Evolutionary conservation across 2,329 filamentous ascomycete species (phyloP).

Genomic region (Colletotrichum kahawae): DNA sequence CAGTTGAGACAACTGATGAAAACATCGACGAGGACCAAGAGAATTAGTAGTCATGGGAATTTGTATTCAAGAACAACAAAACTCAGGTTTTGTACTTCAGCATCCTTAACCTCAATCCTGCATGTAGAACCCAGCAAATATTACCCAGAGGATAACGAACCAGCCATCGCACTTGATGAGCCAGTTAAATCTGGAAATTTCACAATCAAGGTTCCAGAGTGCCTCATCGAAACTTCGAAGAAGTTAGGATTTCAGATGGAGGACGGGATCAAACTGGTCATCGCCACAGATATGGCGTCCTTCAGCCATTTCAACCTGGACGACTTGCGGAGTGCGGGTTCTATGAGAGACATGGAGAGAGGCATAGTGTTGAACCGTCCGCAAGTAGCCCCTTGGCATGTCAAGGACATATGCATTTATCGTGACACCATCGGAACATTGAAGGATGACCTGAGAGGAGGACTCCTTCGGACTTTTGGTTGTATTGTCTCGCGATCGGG

Average conservation of each 20-base stretch:
- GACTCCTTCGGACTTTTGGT: background rate
- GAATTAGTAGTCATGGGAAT: no score
- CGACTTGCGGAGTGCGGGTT: background rate
- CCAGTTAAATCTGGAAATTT: no score
- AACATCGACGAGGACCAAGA: no score
- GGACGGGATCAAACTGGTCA: background rate
- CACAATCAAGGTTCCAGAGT: no score
- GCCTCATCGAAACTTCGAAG: background rate
- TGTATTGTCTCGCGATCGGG: background rate
- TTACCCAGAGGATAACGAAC: no score
- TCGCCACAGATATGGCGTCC: background rate
- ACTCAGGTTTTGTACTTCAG: no score
- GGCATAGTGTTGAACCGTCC: fast-evolving
- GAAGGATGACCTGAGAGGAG: background rate
- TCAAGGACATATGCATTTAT: background rate
- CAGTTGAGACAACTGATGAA: no score
- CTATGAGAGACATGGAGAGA: background rate
- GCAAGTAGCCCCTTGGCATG: background rate
- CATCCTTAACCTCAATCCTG: no score
- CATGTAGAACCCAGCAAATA: no score
- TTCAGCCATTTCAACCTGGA: background rate
- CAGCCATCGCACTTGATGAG: no score
- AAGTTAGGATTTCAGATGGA: background rate
- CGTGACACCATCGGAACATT: background rate
- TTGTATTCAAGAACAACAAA: no score